Evolutionary conservation across 345 rosid species (phyloP), one percentile per base, ranked within the genome.

Genomic region (Diplotaxis tenuifolia): DNA sequence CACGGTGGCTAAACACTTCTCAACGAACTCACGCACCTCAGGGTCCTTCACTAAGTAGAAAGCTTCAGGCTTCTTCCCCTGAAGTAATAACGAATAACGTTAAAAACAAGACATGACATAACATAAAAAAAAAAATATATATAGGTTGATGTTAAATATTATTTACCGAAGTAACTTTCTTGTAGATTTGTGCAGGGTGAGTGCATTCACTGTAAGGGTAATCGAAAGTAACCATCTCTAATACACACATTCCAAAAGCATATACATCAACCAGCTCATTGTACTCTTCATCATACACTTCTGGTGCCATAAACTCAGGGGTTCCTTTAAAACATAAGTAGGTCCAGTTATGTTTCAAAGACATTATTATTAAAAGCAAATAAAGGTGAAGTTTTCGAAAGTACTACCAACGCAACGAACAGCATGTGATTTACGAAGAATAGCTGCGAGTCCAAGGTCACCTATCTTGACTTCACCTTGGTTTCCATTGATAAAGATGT

Each of bases 231-330:
- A 96, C 90, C 96, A 92, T 96, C 86, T 96, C 99, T 82, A 96
- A 75, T 1, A 96, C 81, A 58, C 98, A 92, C 99, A 96, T 96
- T 61, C 99, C 99, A 72, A 96, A 96, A 3, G 99, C 86, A 68
- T 96, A 96, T 36, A 96, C 86, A 79, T 96, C 99, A 49, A 96
- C 97, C 76, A 96, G 75, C 81, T 96, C 99, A 70, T 96, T 96
- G 60, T 96, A 96, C 62, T 87, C 97, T 79, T 96, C 99, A 83
- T 89, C 87, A 74, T 96, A 96, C 21, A 96, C 91, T 70, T 96
- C 99, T 4, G 99, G 99, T 49, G 99, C 99, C 99, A 96, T 96
- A 62, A 96, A 96, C 82, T 96, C 99, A 1, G 98, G 98, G 15
- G 99, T 95, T 22, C 99, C 99, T 95, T 82, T 40, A 18, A 3